A percentile compares a stretch with the other conserved stretches of the same genome.
These are phyloP conservation scores for Phytophthora gonapodyides DNA, from an alignment of 352 stramenopile genomes.

Conservation along the genomic window DNA sequence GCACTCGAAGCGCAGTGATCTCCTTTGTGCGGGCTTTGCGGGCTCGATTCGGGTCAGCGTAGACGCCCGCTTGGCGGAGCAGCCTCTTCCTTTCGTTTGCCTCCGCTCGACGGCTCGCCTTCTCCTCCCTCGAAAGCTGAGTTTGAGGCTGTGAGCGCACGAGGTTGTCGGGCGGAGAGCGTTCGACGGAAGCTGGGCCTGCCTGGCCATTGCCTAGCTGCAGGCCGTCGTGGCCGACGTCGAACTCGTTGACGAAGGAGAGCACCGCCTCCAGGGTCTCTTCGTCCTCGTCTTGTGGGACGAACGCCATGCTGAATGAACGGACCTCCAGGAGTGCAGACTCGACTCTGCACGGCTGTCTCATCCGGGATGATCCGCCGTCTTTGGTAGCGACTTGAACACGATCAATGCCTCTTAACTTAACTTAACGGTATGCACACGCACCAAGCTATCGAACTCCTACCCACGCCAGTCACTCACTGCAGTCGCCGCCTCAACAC, in stretches of 20 bases:
- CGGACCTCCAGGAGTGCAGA: too few relatives aligned
- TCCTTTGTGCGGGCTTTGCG: slow-evolving; percentile 25
- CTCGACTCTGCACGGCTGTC: too few relatives aligned
- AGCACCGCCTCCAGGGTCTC: slow-evolving; percentile 19
- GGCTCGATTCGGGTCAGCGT: slow-evolving; percentile 26
- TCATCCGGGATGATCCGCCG: too few relatives aligned
- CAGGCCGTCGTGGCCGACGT: neutral
- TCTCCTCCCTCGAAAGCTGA: slow-evolving; percentile 1
- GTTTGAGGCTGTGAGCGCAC: neutral
- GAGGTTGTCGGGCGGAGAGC: neutral
- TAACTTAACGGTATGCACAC: neutral
- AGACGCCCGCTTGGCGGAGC: slow-evolving; percentile 1
- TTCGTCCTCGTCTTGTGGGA: slow-evolving; percentile 16
- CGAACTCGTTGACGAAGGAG: slow-evolving; percentile 32
- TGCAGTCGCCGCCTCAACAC: slow-evolving; percentile 12
- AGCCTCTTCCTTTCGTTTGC: slow-evolving; percentile 13
- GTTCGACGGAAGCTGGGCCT: too few relatives aligned
- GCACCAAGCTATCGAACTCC: too few relatives aligned
- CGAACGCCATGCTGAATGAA: too few relatives aligned
- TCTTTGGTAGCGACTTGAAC: too few relatives aligned
- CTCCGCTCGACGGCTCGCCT: neutral
- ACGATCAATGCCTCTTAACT: too few relatives aligned
- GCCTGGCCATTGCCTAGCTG: too few relatives aligned
- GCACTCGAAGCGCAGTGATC: slow-evolving; percentile 29
- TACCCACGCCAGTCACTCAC: neutral